Evolutionary conservation across 2,329 filamentous ascomycete genomes (phyloP), one percentile per base, ranked within the genome.

Genomic region (Tolypocladium ovalisporum): DNA sequence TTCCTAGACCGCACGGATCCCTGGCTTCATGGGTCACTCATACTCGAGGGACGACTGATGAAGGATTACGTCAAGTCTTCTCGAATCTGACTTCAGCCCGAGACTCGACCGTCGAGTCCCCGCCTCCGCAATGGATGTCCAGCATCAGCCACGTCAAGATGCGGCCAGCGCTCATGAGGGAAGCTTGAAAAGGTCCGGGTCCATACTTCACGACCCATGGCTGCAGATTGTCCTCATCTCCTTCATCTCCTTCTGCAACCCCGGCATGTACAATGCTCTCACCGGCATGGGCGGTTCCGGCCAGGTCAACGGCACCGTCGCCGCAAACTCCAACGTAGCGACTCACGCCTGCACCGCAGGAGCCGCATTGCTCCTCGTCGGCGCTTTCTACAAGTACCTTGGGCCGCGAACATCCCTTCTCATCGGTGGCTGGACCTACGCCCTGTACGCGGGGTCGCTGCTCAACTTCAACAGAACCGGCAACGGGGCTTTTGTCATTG

Each of bases 261-360:
- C 75, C 6, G 73, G 73, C 17, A 77, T 78, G 75, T 78, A 75
- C 66, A 78, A 78, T 67, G 75, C 75, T 9, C 67, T 78, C 6
- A 66, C 66, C 4, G 76, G 75, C 3, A 64, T 78, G 8, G 76
- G 76, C 58, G 75, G 75, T 40, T 75, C 72, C 0, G 76, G 75
- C 22, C 75, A 78, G 57, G 74, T 77, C 49, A 67, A 78, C 60
- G 66, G 68, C n/a, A 74, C 72, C 0, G 71, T 76, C 5, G 73
- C 75, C 19, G 73, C 75, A 36, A 77, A 77, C 62, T 73, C 76
- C 7, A 76, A 67, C 17, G 75, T 77, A 9, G 75, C 75, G 5
- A 65, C 76, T 1, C 67, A 76, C 27, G 66, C 75, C 2, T 70
- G 72, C 13, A 77, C 72, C 0, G 75, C 75, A 2, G 73, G 62